phyloP scores from a whole-genome alignment of 2,329 filamentous ascomycete genomes.

The Rosellinia necatrix region DNA sequence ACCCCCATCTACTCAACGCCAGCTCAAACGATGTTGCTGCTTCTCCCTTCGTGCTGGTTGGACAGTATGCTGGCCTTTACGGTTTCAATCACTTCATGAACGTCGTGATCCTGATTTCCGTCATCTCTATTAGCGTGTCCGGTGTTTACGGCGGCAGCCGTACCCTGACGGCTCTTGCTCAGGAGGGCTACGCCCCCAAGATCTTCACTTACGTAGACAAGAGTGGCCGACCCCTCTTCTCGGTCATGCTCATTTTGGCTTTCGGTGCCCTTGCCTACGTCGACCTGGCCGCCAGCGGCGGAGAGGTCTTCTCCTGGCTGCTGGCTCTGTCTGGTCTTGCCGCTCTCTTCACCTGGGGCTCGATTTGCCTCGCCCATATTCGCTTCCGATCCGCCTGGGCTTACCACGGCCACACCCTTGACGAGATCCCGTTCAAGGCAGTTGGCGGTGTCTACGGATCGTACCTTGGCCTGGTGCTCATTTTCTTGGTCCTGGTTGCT shows the following conservation, averaged over 20 bases:
- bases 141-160: constrained; percentile 64
- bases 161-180: constrained; percentile 62
- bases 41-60: constrained; percentile 64
- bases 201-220: constrained; percentile 63
- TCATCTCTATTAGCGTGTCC: constrained; percentile 63
- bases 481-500: constrained; percentile 59
- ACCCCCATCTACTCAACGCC: constrained; percentile 52
- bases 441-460: constrained; percentile 66
- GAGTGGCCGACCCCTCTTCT: constrained; percentile 58
- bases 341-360: constrained; percentile 71
- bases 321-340: constrained; percentile 67
- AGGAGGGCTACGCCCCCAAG: constrained; percentile 62
- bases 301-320: constrained; percentile 67
- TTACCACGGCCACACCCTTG: constrained; percentile 62
- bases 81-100: constrained; percentile 64
- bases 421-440: constrained; percentile 70
- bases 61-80: constrained; percentile 55
- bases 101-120: constrained; percentile 61
- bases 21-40: constrained; percentile 52
- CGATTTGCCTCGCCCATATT: constrained; percentile 70
- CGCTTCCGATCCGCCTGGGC: constrained; percentile 70
- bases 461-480: constrained; percentile 64
- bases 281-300: constrained; percentile 50
- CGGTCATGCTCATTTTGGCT: constrained; percentile 52
- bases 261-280: constrained; percentile 58